These are phyloP conservation scores for Magnusiomyces ingens DNA, from an alignment of 1,139 yeast species.

Conservation along the genomic window DNA sequence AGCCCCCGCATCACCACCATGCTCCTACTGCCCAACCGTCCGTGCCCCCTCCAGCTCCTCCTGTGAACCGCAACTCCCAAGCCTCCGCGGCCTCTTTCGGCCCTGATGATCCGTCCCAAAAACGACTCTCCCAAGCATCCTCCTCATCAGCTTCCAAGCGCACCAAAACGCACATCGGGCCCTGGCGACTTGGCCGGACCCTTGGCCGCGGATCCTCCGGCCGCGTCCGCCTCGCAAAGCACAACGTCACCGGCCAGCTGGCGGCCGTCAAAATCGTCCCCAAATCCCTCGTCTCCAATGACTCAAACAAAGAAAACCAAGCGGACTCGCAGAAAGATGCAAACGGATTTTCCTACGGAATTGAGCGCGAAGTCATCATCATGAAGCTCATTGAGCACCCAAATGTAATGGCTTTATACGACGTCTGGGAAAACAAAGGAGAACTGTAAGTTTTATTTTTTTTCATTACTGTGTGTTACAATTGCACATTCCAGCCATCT, in stretches of 20 bases:
- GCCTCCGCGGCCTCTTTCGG: neutral
- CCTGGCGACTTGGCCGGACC: constrained; percentile 94
- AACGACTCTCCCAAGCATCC: constrained; percentile 55
- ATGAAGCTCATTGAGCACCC: constrained; percentile 90
- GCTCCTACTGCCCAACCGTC: neutral
- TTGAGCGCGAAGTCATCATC: constrained; percentile 90
- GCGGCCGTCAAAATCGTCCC: constrained; percentile 98
- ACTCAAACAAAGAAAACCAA: constrained; percentile 10
- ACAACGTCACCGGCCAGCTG: constrained; percentile 71
- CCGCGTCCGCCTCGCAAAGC: constrained; percentile 85
- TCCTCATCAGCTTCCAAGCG: constrained; percentile 34
- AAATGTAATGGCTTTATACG: constrained; percentile 91
- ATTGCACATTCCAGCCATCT: neutral
- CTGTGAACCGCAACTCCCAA: neutral
- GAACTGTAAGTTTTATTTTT: constrained; percentile 42
- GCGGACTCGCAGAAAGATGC: neutral
- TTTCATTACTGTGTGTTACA: neutral
- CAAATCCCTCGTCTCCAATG: constrained; percentile 49
- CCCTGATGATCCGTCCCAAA: constrained; percentile 26
- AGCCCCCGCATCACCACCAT: neutral
- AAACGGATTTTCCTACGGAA: constrained; percentile 60
- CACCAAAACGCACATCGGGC: constrained; percentile 76
- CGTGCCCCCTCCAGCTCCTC: neutral
- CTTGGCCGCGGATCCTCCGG: constrained; percentile 95
- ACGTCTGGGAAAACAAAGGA: constrained; percentile 97